Evolutionary conservation across 208 protist species (phyloP).

Genomic region (Entamoeba histolytica): DNA sequence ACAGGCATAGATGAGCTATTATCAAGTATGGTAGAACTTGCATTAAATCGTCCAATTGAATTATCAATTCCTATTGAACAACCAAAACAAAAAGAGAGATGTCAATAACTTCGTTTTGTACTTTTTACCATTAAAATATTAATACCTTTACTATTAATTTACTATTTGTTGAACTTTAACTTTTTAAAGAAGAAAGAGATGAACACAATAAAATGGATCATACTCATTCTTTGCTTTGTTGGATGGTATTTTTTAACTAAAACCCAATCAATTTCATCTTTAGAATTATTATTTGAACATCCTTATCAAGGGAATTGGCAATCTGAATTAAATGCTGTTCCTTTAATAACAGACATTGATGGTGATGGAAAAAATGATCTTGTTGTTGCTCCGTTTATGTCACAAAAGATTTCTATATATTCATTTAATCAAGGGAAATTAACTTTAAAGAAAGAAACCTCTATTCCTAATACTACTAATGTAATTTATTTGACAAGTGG

Average conservation of each 20-base stretch:
- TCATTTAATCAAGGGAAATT: background rate
- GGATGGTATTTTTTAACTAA: background rate
- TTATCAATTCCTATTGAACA: background rate
- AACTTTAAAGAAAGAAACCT: background rate
- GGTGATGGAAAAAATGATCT: background rate
- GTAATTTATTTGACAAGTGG: background rate
- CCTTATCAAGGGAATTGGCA: background rate
- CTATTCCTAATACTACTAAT: background rate
- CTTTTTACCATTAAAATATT: background rate
- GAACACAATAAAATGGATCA: background rate
- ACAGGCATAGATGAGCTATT: background rate
- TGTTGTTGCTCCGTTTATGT: background rate
- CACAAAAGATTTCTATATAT: background rate
- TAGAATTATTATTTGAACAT: background rate
- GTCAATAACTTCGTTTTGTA: background rate
- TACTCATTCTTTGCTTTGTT: background rate
- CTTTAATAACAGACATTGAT: background rate
- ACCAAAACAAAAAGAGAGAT: background rate
- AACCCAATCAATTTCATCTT: background rate
- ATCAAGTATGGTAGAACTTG: background rate
- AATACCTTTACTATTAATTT: too few species aligned
- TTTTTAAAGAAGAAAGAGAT: background rate
- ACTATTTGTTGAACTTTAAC: too few species aligned
- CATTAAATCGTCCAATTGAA: background rate
- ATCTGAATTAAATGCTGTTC: background rate